A percentile compares a stretch with the other conserved stretches of the same genome.
These are phyloP conservation scores for Neostapfia colusana DNA, from an alignment of 176 grass and related monocot species.

Conservation along the genomic window DNA sequence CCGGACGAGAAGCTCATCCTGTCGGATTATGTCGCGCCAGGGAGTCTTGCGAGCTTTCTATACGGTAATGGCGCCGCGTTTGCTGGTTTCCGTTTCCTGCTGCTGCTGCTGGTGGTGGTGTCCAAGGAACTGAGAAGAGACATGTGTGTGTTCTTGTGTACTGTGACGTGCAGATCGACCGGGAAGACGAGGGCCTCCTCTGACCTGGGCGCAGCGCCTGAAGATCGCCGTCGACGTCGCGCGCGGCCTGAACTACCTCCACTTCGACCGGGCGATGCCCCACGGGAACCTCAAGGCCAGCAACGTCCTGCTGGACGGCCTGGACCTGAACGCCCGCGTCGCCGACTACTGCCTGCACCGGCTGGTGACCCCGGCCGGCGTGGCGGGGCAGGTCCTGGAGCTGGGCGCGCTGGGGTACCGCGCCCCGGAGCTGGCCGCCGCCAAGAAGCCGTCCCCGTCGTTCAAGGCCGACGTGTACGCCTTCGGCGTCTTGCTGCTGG, in stretches of 20 bases:
- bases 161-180: constrained; percentile 60
- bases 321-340: constrained; percentile 83
- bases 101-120: too few species aligned
- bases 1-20: constrained; percentile 94
- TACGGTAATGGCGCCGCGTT: constrained; percentile 56
- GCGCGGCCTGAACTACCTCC: constrained; percentile 95
- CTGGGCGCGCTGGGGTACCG: constrained; percentile 83
- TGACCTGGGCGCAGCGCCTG: constrained; percentile 89
- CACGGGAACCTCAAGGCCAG: constrained; percentile 96
- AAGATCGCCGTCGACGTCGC: constrained; percentile 81
- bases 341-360: constrained; percentile 91
- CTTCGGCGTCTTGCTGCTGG: constrained; percentile 80
- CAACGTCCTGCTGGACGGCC: constrained; percentile 83
- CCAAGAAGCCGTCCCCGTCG: constrained; percentile 81
- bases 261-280: constrained; percentile 88
- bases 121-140: too few species aligned
- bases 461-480: constrained; percentile 91
- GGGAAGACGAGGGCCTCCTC: constrained; percentile 76
- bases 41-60: constrained; percentile 89
- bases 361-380: constrained; percentile 78
- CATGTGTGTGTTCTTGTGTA: constrained; percentile 9
- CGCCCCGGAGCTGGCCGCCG: constrained; percentile 71
- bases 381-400: constrained; percentile 72
- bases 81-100: constrained; percentile 5
- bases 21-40: constrained; percentile 87